Conservation (phyloP, 345 rosid species). For the Psidium guajava region DNA sequence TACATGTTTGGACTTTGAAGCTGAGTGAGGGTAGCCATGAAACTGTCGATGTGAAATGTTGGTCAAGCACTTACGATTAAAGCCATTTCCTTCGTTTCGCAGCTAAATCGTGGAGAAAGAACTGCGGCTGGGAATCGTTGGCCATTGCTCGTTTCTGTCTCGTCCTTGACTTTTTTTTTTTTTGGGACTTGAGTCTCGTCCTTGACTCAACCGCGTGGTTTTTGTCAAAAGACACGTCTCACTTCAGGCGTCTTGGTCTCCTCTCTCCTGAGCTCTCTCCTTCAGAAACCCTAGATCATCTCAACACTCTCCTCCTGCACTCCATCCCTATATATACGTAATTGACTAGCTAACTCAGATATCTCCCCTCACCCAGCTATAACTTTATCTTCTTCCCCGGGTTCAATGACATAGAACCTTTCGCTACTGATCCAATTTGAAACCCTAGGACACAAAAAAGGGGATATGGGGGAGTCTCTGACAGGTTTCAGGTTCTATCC, state of each 20-base stretch:
- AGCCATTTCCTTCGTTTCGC: no score
- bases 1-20: not conserved
- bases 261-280: not conserved
- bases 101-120: no score
- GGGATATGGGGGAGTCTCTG: not conserved
- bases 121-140: no score
- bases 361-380: not conserved
- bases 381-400: not conserved
- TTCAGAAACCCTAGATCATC: not conserved
- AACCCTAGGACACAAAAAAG: not conserved
- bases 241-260: not conserved
- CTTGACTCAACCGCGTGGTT: not conserved
- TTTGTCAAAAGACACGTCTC: not conserved
- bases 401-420: conserved; percentile 10
- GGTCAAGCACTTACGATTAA: no score
- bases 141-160: not conserved
- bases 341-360: not conserved
- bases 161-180: not conserved
- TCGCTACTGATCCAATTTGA: not conserved
- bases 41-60: not conserved
- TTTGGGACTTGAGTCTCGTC: not conserved
- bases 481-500: not conserved
- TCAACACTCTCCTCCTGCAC: not conserved
- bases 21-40: not conserved
- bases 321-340: not conserved